Evolutionary conservation across 495 filamentous ascomycete species (phyloP).

Genomic region (Aspergillus nidulans): DNA sequence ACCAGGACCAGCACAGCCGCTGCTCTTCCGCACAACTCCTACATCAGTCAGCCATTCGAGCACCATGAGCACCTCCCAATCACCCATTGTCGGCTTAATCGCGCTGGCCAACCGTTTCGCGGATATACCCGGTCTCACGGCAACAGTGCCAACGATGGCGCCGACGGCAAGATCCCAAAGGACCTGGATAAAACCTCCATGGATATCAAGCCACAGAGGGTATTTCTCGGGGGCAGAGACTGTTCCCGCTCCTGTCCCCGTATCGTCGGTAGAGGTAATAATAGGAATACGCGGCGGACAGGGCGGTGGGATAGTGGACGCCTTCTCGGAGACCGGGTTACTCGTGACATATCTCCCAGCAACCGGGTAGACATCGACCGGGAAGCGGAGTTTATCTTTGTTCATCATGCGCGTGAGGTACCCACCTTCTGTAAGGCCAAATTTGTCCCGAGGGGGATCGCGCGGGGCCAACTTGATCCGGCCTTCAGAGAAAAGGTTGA

Average conservation of each 20-base stretch:
- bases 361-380: slow-evolving; percentile 53
- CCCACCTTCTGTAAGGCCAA: slow-evolving; percentile 65
- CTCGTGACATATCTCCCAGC: slow-evolving; percentile 57
- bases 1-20: slow-evolving; percentile 22
- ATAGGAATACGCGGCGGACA: slow-evolving; percentile 10
- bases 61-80: slow-evolving; percentile 63
- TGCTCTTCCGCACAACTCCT: slow-evolving; percentile 35
- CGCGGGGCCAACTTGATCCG: slow-evolving; percentile 51
- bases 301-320: slow-evolving; percentile 23
- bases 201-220: slow-evolving; percentile 79
- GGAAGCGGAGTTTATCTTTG: slow-evolving; percentile 58
- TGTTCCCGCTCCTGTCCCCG: not conserved
- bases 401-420: slow-evolving; percentile 71
- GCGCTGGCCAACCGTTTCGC: slow-evolving; percentile 47
- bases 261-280: not conserved
- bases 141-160: slow-evolving; percentile 54
- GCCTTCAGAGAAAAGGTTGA: slow-evolving; percentile 61
- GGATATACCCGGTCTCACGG: slow-evolving; percentile 54
- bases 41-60: slow-evolving; percentile 59
- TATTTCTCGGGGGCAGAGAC: slow-evolving; percentile 39
- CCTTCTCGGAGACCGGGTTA: slow-evolving; percentile 41
- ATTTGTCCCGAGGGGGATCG: slow-evolving; percentile 61
- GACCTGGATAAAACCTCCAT: slow-evolving; percentile 53
- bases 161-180: slow-evolving; percentile 64
- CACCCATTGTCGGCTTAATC: slow-evolving; percentile 57